Base-by-base conservation (phyloP, 192 early-diverging fungal genomes). In the Podila verticillata region DNA sequence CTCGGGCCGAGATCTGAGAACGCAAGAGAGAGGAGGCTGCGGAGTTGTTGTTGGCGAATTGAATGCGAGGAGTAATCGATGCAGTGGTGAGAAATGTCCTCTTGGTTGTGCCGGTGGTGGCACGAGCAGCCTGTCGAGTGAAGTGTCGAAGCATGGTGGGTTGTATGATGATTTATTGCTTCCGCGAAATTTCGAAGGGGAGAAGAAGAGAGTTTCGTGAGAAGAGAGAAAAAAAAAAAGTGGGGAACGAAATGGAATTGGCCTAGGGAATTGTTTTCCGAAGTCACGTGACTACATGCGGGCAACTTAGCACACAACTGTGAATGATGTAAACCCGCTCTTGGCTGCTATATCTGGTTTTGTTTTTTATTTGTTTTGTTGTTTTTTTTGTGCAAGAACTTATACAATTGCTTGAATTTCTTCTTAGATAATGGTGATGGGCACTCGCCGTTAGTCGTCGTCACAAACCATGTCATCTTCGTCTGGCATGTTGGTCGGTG, bases 41-140 rank as follows among this genome's bases (percentile, higher is more conserved):
- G 77, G 77, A 80, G 77, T 48, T 12, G 65, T 36, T 80, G 77
- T 29, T 47, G 57, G 57, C 12, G 61, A 60, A 60, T 44, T 44
- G 48, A 7, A 57, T 62, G 20, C 66, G 64, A 51, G 60, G 26
- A 15, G 58, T 17, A 32, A 63, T 63, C 22, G 63, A 36, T 24
- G 57, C 30, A 24, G 49, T 54, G 29, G 75, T 79, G 58, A 68
- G 35, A 34, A 80, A 47, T 3, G 77, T 68, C 56, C 77, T 72
- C 65, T 56, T 79, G 5, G 64, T 28, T 7, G 39, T 13, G n/a
- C n/a, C 17, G n/a, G 51, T 30, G 56, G 32, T n/a, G 24, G 61
- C 66, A 19, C 58, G 58, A 26, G 30, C 19, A 60, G 58, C 26
- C 28, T 31, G 58, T 60, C 58, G 51, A 54, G 51, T 54, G 24